Base-by-base conservation (phyloP, 192 early-diverging fungal genomes). In the Rhizophagus sp. region DNA sequence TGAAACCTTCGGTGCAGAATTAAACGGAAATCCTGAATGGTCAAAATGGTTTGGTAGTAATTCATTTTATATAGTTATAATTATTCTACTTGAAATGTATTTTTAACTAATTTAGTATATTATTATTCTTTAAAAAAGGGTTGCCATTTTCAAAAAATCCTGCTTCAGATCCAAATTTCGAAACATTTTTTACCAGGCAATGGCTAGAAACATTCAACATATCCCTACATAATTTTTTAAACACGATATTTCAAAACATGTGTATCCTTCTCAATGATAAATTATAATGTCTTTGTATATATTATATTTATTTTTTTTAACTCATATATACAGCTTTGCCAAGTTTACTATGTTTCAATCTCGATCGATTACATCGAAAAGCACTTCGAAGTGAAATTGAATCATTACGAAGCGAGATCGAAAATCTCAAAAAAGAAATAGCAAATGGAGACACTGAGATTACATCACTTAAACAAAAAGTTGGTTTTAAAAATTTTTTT, bases 221-320 rank as follows among this genome's bases (percentile, higher is more conserved):
- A 22, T 92, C 91, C 1, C 76, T 92, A 30, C 83, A 89, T 79
- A 92, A 92, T 80, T 92, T 92, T 78, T 64, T 92, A 8, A 88
- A 87, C 66, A 88, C 89, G 3, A 89, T 89, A 19, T 90, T 92
- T 76, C 88, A 89, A 67, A 87, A 92, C 67, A 90, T 92, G 89
- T 89, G 90, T 89, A 87, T 83, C 81, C 78, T 79, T 79, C 72
- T 63, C n/a, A 22, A 57, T 57, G 50, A 57, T 19, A 19, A 5
- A 57, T 57, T 17, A 57, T 17, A 22, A 19, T 57, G 12, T 50
- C 3, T 57, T 49, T 68, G 7, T 73, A 24, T 75, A 15, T 74
- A 62, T 57, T 25, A 8, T 67, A 7, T 36, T 22, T 41, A 27
- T 41, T 69, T 50, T 27, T 44, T 12, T 39, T 57, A 33, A 66